Percentiles rank a stretch among this genome's conserved stretches.
phyloP scores from a whole-genome alignment of 1,284 basidiomycete genomes.

The Papiliotrema terrestris region DNA sequence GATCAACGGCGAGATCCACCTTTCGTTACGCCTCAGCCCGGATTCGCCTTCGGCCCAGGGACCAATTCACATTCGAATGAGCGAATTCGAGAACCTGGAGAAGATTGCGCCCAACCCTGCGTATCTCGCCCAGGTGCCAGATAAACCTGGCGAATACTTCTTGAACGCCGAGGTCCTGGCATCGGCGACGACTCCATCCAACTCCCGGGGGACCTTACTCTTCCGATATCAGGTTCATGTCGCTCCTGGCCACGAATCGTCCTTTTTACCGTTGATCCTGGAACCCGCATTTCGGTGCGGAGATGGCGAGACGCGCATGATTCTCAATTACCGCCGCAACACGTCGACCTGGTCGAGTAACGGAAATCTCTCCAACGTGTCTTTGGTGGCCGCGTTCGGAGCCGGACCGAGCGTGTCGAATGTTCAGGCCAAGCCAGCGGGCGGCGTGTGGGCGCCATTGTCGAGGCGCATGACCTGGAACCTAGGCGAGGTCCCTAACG shows the following conservation, averaged over 20 bases:
- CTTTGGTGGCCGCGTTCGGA: conserved; percentile 46
- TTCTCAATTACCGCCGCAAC: conserved; percentile 51
- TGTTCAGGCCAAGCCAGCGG: conserved; percentile 54
- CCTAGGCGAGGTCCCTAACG: conserved; percentile 23
- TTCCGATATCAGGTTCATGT: conserved; percentile 56
- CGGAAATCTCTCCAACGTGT: conserved; percentile 31
- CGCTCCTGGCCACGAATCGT: conserved; percentile 33
- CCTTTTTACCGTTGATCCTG: conserved; percentile 49
- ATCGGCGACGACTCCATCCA: conserved; percentile 9
- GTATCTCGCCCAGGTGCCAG: conserved; percentile 49
- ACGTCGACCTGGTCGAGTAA: conserved; percentile 8
- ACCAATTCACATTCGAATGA: conserved; percentile 50
- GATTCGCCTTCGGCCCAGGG: conserved; percentile 9
- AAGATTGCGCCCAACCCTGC: conserved; percentile 55
- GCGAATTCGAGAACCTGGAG: conserved; percentile 52
- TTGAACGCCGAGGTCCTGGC: conserved; percentile 49
- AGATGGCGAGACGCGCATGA: conserved; percentile 53
- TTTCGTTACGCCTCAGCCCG: conserved; percentile 18
- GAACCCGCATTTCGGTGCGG: conserved; percentile 55
- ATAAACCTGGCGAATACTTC: conserved; percentile 51
- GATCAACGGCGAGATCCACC: conserved; percentile 54
- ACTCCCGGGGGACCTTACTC: conserved; percentile 34
- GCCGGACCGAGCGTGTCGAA: conserved; percentile 43
- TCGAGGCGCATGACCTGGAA: conserved; percentile 49
- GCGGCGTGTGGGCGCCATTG: conserved; percentile 46